Base-by-base conservation (phyloP, 208 protist species). In the Crithidia sp. region DNA sequence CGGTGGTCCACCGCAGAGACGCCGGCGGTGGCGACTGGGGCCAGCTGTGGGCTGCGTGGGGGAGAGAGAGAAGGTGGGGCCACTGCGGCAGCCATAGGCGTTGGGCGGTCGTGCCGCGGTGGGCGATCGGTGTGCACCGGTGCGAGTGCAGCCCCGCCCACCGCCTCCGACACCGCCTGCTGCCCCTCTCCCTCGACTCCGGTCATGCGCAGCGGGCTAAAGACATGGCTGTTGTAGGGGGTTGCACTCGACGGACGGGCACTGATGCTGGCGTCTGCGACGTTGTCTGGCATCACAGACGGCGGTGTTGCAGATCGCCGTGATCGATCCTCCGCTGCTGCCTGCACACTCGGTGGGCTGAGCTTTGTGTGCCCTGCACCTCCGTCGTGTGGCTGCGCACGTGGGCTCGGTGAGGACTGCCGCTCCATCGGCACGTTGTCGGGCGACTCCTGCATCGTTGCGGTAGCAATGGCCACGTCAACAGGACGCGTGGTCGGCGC, bases 151-250 rank as follows among this genome's bases (percentile, higher is more conserved):
- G 28, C 28, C 28, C 28, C 28, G 28, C 28, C 28, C 28, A 28
- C 28, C 28, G 28, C 28, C 28, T 28, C 28, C 28, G 28, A 1
- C 28, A 28, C 28, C 28, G 28, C 28, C 56, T 61, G 28, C 39
- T 61, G 37, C 39, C 17, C 60, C 40, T 59, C 52, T 4, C 17
- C 3, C 53, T 70, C 65, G 7, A 70, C 4, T 4, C 65, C 65
- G 0, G 37, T 43, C 41, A 70, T 7, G 2, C 19, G 50, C 40
- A 70, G 16, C 13, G 65, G 65, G 17, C 65, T 70, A 19, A 70
- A 70, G 17, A 61, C 19, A 14, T 53, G 53, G 41, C 65, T 70
- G 0, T 3, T 60, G 65, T 44, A 70, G 14, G 65, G 65, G 2
- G 65, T 28, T 3, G 53, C 37, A 40, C 39, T 70, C n/a, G 65